Base-by-base conservation (phyloP, 176 grass and related monocot species). In the Musa troglodytarum region DNA sequence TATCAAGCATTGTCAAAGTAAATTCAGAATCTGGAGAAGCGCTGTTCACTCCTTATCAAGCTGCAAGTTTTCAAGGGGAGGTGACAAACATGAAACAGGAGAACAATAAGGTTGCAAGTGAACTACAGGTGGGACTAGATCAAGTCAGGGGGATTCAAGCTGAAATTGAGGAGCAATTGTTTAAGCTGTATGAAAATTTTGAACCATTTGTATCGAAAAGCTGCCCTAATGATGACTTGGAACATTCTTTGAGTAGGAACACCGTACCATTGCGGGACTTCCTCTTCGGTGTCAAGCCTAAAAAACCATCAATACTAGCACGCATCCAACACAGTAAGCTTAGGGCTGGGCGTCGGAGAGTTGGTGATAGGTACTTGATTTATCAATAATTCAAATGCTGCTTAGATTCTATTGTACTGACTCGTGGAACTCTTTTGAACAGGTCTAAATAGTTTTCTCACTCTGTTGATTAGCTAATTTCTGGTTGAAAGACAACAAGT, bases 31-130 rank as follows among this genome's bases (percentile, higher is more conserved):
- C 52, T 0, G 74, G 73, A 34, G 70, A 74, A 50, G 13, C 43
- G 25, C 74, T 34, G 10, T 85, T 93, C 65, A 88, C 82, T 58
- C 83, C 86, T 21, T 87, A 91, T 29, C 82, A 98, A 54, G 90
- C 82, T 70, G 94, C 86, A 71, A 98, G 83, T 56, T 91, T 93
- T 43, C 84, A 89, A 85, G 94, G 94, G 54, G 90, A 93, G 76
- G 85, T 98, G 21, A 68, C 82, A 15, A 93, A 87, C 84, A 98
- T 98, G 94, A 85, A 89, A 76, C 83, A 93, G 71, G 90, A 93
- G 80, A 98, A 93, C 49, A 91, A 84, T n/a, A 98, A 90, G 78
- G 80, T 93, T 29, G 77, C 77, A 34, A 71, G 85, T 34, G 94
- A 93, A 29, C 56, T 98, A 53, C 79, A 83, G 62, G 69, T 73